phyloP scores from a whole-genome alignment of 2,329 filamentous ascomycete genomes.

The Exserohilum turcica region DNA sequence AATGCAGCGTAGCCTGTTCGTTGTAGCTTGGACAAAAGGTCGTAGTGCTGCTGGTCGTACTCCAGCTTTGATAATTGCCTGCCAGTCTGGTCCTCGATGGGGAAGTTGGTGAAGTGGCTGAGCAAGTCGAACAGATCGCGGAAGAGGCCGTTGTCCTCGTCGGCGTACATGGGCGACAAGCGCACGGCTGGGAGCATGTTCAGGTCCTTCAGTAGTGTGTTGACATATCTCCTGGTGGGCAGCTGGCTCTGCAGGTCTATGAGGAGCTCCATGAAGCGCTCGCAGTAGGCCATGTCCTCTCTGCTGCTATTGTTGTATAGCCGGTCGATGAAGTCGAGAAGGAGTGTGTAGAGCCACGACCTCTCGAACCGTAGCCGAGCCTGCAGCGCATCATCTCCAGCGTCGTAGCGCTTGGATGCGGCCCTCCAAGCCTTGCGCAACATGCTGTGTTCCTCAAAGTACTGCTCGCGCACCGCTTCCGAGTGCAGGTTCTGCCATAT shows the following conservation, averaged over 20 bases:
- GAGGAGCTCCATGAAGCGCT: slow-evolving; percentile 90
- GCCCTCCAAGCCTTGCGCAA: slow-evolving; percentile 91
- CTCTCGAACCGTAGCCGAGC: slow-evolving; percentile 86
- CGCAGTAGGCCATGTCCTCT: slow-evolving; percentile 78
- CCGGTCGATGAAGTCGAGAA: slow-evolving; percentile 79
- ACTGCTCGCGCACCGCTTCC: slow-evolving; percentile 72
- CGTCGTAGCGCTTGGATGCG: slow-evolving; percentile 81
- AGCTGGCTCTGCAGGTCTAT: slow-evolving; percentile 91
- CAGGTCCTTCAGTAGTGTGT: slow-evolving; percentile 82
- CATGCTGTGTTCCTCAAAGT: slow-evolving; percentile 73
- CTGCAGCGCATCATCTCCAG: slow-evolving; percentile 78
- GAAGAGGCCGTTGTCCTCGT: slow-evolving; percentile 75
- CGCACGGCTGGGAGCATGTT: slow-evolving; percentile 79
- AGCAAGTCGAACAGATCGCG: slow-evolving; percentile 82
- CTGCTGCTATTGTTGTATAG: slow-evolving; percentile 62
- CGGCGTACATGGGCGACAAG: slow-evolving; percentile 77
- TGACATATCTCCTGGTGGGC: slow-evolving; percentile 91
- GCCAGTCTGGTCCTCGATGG: slow-evolving; percentile 89
- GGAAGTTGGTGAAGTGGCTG: slow-evolving; percentile 84
- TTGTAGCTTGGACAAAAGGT: slow-evolving; percentile 77
- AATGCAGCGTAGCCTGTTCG: slow-evolving; percentile 76
- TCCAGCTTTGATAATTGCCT: slow-evolving; percentile 73
- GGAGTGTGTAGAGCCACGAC: slow-evolving; percentile 86
- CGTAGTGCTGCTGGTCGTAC: slow-evolving; percentile 80
- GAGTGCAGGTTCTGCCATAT: slow-evolving; percentile 93